Evolutionary conservation across 768 basidiomycete genomes (phyloP).

Genomic region (Cystobasidium tubakii): DNA sequence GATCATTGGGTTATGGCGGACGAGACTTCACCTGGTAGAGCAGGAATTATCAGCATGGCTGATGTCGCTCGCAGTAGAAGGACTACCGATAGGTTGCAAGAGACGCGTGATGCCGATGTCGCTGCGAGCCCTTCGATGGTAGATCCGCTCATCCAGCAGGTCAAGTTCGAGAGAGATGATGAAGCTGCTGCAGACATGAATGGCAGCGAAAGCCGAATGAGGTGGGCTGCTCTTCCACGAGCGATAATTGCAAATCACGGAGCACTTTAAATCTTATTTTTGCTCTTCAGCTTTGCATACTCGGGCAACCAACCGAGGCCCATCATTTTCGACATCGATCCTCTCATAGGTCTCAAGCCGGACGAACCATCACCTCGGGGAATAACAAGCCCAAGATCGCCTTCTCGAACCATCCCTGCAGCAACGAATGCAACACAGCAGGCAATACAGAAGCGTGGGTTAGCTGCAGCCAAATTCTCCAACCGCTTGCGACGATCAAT

Average conservation of each 20-base stretch:
- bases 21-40: background rate
- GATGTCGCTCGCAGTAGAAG: background rate
- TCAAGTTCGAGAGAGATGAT: background rate
- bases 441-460: constrained; percentile 10
- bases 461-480: constrained; percentile 39
- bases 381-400: background rate
- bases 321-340: constrained; percentile 1
- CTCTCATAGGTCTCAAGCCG: constrained; percentile 1
- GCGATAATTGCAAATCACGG: too few species aligned
- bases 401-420: background rate
- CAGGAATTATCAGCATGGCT: constrained; percentile 32
- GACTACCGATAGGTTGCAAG: background rate
- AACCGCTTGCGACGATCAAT: constrained; percentile 36
- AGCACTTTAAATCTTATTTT: background rate
- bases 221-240: too few species aligned
- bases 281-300: constrained; percentile 41
- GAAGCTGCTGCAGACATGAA: background rate
- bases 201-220: constrained; percentile 40
- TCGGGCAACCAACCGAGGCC: constrained; percentile 41
- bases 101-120: background rate
- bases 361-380: background rate
- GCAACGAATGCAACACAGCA: constrained; percentile 23
- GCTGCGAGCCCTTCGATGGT: background rate
- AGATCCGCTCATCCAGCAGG: background rate
- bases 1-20: constrained; percentile 43